Base-by-base conservation (phyloP, 176 grass and related monocot genomes). In the Zea luxurians region DNA sequence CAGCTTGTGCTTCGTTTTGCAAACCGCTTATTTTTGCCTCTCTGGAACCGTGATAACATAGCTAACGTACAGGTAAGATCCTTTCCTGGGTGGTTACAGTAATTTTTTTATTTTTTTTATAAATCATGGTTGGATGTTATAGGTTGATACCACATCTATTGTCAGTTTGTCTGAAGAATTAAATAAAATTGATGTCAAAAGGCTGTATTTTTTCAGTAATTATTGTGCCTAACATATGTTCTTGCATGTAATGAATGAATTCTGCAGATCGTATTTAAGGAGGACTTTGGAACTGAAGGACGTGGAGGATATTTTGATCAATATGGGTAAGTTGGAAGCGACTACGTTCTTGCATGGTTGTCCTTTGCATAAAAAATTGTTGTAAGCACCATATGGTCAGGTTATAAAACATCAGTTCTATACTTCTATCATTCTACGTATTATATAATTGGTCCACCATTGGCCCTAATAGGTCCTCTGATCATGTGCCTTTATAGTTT, bases 251-350 rank as follows among this genome's bases (percentile, higher is more conserved):
- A 66, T 50, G 61, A 68, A 69, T 68, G 7, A 20, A 43, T 88
- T 48, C 13, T 66, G 70, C 86, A 99, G 96, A 99, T 99, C 54
- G 96, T 99, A 63, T 99, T 95, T 67, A 95, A 77, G 35, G 93
- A 97, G 82, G 83, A 97, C 85, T 93, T 97, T 62, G 93, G 93
- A 82, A 97, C 93, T 41, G 90, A 97, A 54, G 93, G 93, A 41
- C 93, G 93, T 78, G 93, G 90, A 85, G 90, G 93, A 76, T 93
- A 97, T 83, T 97, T 97, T 80, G 90, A 97, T 71, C 85, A 94
- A 90, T 97, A 94, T 83, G 94, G 94, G 94, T 93, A 97, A 61
- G 81, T 79, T 85, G 48, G 46, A 38, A 76, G 48, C n/a, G 65
- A 52, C 61, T 74, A 43, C n/a, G 38, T 84, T 40, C 10, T 52